phyloP scores from a whole-genome alignment of 169 alveolate species.

The Ichthyophthirius multifiliis region DNA sequence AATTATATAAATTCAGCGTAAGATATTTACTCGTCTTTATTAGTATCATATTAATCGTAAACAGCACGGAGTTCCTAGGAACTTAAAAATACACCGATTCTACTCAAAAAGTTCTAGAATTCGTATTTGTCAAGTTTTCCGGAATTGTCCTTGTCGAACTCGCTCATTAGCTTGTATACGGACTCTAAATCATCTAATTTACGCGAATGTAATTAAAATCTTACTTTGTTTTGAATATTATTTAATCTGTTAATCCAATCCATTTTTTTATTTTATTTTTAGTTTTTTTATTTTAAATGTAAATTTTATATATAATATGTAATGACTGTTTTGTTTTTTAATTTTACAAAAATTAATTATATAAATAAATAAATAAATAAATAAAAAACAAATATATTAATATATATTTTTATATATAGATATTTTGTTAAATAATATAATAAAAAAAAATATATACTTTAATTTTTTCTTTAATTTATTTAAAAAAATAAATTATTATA shows the following conservation, averaged over 20 bases:
- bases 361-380: too few species aligned
- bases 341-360: too few species aligned
- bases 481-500: too few species aligned
- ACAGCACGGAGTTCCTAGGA: constrained; percentile 57
- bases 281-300: neutral
- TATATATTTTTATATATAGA: too few species aligned
- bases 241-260: constrained; percentile 67
- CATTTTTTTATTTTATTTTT: constrained; percentile 32
- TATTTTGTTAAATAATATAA: too few species aligned
- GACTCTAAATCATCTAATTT: constrained; percentile 54
- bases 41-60: constrained; percentile 53
- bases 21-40: constrained; percentile 55
- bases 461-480: too few species aligned
- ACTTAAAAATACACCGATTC: constrained; percentile 60
- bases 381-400: too few species aligned
- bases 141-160: constrained; percentile 40
- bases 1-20: constrained; percentile 57
- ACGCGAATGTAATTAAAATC: constrained; percentile 53
- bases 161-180: constrained; percentile 18
- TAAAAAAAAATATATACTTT: too few species aligned
- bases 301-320: too few species aligned
- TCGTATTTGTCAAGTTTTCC: constrained; percentile 55
- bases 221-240: constrained; percentile 52
- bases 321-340: too few species aligned
- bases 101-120: constrained; percentile 56